phyloP scores from a whole-genome alignment of 2,329 filamentous ascomycete species.

The Pseudocercospora vitis region DNA sequence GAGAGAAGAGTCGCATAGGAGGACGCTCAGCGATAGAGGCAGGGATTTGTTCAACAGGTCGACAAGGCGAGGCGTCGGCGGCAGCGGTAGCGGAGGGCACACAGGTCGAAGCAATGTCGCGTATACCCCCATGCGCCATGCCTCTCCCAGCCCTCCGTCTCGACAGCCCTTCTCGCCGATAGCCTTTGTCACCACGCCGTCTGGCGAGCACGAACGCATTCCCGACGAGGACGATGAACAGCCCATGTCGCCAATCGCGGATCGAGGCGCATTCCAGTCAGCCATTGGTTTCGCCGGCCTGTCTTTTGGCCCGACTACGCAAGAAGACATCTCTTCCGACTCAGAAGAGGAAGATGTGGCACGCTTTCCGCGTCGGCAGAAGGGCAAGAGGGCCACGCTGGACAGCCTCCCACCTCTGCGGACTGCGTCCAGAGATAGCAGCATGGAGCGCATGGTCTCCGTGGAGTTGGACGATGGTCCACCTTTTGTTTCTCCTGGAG shows the following conservation, averaged over 20 bases:
- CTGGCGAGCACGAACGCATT: constrained; percentile 35
- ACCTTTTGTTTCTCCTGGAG: constrained; percentile 53
- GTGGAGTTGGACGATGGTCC: constrained; percentile 55
- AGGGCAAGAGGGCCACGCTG: constrained; percentile 21
- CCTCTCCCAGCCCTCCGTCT: constrained; percentile 51
- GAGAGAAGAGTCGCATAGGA: constrained; percentile 39
- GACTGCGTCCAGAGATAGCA: constrained; percentile 24
- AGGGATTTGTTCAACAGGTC: constrained; percentile 44
- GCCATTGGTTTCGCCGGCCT: constrained; percentile 51
- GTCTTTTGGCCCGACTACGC: constrained; percentile 36
- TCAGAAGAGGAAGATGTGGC: constrained; percentile 25
- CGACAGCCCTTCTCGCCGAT: constrained; percentile 29
- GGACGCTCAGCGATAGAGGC: constrained; percentile 52
- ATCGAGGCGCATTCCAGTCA: constrained; percentile 49
- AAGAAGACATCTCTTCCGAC: constrained; percentile 25
- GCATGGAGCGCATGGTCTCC: constrained; percentile 37
- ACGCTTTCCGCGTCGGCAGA: constrained; percentile 13
- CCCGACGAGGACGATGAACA: constrained; percentile 40
- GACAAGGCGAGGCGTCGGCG: neutral
- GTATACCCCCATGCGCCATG: constrained; percentile 55
- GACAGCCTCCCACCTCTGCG: constrained; percentile 35
- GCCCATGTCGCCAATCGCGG: constrained; percentile 46
- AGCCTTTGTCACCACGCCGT: constrained; percentile 41
- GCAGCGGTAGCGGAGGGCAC: constrained; percentile 31
- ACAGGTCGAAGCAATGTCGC: constrained; percentile 16